phyloP scores from a whole-genome alignment of 176 grass and related monocot genomes.

The Eremochloa ophiuroides region DNA sequence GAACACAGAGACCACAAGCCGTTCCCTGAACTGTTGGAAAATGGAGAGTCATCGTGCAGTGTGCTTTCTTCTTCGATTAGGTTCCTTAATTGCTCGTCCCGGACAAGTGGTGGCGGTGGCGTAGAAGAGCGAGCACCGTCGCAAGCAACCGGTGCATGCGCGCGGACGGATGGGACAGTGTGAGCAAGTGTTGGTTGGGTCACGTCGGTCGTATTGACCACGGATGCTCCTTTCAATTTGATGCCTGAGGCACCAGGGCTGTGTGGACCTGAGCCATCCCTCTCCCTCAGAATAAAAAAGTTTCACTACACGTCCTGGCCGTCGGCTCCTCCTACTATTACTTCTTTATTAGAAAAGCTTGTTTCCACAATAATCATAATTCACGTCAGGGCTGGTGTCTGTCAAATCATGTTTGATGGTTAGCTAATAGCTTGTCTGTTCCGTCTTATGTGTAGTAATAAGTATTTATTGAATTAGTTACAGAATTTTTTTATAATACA shows the following conservation, averaged over 20 bases:
- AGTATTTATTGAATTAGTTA: too few species aligned
- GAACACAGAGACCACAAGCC: too few species aligned
- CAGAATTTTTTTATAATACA: too few species aligned
- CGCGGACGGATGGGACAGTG: neutral
- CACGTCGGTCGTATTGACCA: slow-evolving; percentile 14
- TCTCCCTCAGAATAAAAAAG: too few species aligned
- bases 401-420: neutral
- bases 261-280: neutral
- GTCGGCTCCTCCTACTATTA: too few species aligned
- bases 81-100: neutral
- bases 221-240: slow-evolving; percentile 4
- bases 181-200: neutral
- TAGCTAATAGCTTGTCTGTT: neutral
- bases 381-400: neutral
- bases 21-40: neutral
- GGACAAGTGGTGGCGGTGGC: slow-evolving; percentile 4
- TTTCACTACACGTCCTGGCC: too few species aligned
- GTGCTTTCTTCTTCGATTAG: neutral
- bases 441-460: too few species aligned
- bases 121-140: slow-evolving; percentile 8
- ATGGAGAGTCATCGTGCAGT: neutral
- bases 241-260: neutral
- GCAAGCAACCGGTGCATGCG: neutral
- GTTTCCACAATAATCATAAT: neutral
- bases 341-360: too few species aligned